Evolutionary conservation across 768 basidiomycete genomes (phyloP), one percentile per base, ranked within the genome.

Genomic region (Lactifluus hygrophoroides): DNA sequence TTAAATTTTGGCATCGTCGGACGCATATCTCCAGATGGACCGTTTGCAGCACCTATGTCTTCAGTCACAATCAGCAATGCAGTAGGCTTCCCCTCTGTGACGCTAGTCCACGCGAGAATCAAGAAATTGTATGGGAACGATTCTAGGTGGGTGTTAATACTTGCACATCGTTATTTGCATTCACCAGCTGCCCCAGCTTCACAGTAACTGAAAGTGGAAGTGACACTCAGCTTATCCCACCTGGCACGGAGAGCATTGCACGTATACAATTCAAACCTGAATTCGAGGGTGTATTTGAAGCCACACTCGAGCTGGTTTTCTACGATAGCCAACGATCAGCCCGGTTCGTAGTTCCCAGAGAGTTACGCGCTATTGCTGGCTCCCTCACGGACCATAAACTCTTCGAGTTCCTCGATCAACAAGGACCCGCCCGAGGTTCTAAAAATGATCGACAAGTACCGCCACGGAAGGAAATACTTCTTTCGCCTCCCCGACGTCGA

Each of bases 1-100:
- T 66, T 80, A 13, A 76, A 85, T 64, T 79, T 85, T 51, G 81
- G 74, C 3, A 70, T 84, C 37, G 65, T 85, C 5, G 76, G 79
- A n/a, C 66, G 69, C 3, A 56, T 57, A 0, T 67, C 65, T n/a
- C 74, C 73, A 1, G 43, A 55, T 8, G 47, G 30, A 17, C 67
- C 66, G 2, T 57, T 64, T 25, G 47, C 37, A 9, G 55, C 45
- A 10, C 35, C 27, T 32, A 19, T n/a, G 32, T 37, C 16, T 37
- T 68, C 14, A 42, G 48, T 14, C 43, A 70, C 19, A 35, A 64
- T 48, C 59, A 42, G 40, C 54, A 61, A 27, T 38, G 52, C 23
- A 45, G 62, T 21, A 19, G 57, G 34, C 23, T 37, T 27, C 55
- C 34, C 57, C 3, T n/a, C 28, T 65, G 48, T 40, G 55, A 51